Evolutionary conservation across 2,329 filamentous ascomycete species (phyloP).

Genomic region (Plectosphaerella cucumerina): DNA sequence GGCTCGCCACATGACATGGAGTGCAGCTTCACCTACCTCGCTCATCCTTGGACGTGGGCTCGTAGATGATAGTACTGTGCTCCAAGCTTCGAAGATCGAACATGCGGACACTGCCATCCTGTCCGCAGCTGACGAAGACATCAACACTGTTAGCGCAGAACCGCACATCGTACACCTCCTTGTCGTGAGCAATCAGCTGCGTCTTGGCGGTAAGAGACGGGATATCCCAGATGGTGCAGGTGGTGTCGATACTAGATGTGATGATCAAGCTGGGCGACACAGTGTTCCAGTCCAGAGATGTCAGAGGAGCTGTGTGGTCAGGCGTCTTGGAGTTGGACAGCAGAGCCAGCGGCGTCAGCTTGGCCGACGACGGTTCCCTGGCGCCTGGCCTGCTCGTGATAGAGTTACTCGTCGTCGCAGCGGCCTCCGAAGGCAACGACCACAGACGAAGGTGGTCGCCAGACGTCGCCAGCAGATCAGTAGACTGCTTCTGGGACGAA

Average conservation of each 20-base stretch:
- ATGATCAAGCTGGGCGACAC: constrained; percentile 96
- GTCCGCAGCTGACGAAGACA: constrained; percentile 95
- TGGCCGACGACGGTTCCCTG: constrained; percentile 59
- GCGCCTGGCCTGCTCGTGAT: constrained; percentile 53
- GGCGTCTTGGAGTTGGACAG: constrained; percentile 98
- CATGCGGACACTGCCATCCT: constrained; percentile 97
- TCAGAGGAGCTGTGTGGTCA: constrained; percentile 94
- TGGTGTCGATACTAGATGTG: constrained; percentile 97
- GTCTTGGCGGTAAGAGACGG: constrained; percentile 97
- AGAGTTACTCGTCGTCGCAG: constrained; percentile 59
- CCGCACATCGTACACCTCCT: constrained; percentile 96
- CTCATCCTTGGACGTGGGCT: constrained; percentile 84
- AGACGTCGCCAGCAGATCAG: constrained; percentile 89
- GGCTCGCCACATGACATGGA: too few species aligned
- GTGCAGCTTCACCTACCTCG: constrained; percentile 44
- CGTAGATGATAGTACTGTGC: constrained; percentile 98
- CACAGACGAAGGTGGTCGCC: constrained; percentile 91
- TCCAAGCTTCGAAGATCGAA: constrained; percentile 95
- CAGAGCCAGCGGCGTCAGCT: constrained; percentile 86
- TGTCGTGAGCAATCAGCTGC: constrained; percentile 96
- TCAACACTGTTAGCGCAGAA: constrained; percentile 99
- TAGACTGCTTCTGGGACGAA: constrained; percentile 90
- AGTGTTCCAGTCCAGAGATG: constrained; percentile 96
- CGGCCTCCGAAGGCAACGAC: constrained; percentile 73
- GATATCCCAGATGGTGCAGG: constrained; percentile 99